These are phyloP conservation scores for Eragrostis tef DNA, from an alignment of 202 grass and related monocot genomes.

Conservation along the genomic window DNA sequence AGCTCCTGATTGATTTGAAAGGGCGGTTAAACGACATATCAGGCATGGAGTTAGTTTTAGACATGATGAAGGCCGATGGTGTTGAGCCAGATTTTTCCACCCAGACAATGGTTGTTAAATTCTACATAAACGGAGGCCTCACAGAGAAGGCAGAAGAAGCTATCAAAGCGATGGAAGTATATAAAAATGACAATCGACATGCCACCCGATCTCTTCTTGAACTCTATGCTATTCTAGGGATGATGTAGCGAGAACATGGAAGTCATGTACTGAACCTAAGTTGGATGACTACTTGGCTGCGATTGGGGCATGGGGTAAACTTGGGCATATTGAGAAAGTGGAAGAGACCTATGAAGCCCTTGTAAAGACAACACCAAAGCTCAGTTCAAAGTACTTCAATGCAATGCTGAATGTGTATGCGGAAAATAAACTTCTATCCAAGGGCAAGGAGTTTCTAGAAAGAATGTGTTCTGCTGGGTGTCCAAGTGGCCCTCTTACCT, in stretches of 20 bases:
- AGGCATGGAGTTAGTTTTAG: constrained; percentile 68
- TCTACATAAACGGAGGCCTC: constrained; percentile 62
- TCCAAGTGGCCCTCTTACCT: constrained; percentile 53
- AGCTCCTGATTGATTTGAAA: constrained; percentile 70
- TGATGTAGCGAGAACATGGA: constrained; percentile 71
- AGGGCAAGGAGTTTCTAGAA: constrained; percentile 63
- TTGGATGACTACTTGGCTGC: constrained; percentile 64
- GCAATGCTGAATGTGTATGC: constrained; percentile 76
- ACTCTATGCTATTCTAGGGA: constrained; percentile 67
- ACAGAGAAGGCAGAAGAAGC: constrained; percentile 67
- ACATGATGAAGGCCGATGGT: constrained; percentile 61
- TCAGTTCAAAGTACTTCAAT: constrained; percentile 66
- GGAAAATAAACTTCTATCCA: constrained; percentile 63
- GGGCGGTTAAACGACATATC: constrained; percentile 63
- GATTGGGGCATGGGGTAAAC: constrained; percentile 72
- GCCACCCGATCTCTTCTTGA: constrained; percentile 60
- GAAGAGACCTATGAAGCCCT: constrained; percentile 65
- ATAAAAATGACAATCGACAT: constrained; percentile 42
- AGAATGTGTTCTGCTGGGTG: constrained; percentile 60
- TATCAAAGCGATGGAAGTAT: constrained; percentile 59
- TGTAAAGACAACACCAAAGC: constrained; percentile 43
- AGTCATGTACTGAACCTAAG: constrained; percentile 56
- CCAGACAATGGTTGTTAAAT: constrained; percentile 45
- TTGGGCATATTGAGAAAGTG: constrained; percentile 58
- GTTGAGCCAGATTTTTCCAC: constrained; percentile 54